phyloP scores from a whole-genome alignment of 1,139 yeast species.

The Zygotorulaspora mrakii region DNA sequence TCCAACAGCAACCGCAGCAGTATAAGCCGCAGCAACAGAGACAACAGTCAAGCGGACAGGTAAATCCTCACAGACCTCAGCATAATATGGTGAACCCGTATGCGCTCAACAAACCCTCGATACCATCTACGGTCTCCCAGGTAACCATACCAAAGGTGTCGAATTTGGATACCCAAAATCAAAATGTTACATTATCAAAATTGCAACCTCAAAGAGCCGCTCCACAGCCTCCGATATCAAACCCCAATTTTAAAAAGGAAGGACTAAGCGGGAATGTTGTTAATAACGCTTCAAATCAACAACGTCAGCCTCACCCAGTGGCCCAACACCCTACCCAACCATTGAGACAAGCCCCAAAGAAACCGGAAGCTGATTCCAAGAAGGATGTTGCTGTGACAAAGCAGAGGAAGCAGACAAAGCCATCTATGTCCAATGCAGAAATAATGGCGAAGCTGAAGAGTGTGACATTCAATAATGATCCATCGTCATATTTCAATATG shows the following conservation, averaged over 20 bases:
- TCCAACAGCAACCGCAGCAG: slow-evolving; percentile 28
- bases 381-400: slow-evolving; percentile 36
- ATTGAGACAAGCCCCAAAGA: slow-evolving; percentile 36
- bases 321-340: slow-evolving; percentile 29
- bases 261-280: slow-evolving; percentile 20
- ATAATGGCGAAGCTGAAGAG: slow-evolving; percentile 77
- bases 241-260: slow-evolving; percentile 29
- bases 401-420: slow-evolving; percentile 57
- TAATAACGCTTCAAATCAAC: slow-evolving; percentile 20
- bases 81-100: slow-evolving; percentile 34
- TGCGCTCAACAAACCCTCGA: slow-evolving; percentile 16
- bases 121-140: slow-evolving; percentile 9
- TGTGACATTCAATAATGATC: slow-evolving; percentile 81
- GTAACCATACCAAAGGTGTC: slow-evolving; percentile 8
- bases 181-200: slow-evolving; percentile 22
- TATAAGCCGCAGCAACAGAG: slow-evolving; percentile 28
- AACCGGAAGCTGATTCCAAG: slow-evolving; percentile 34
- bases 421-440: slow-evolving; percentile 81
- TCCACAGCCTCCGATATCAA: slow-evolving; percentile 25
- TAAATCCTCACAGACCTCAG: slow-evolving; percentile 24
- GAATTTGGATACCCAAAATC: slow-evolving; percentile 7
- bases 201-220: slow-evolving; percentile 26
- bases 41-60: slow-evolving; percentile 12
- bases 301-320: slow-evolving; percentile 25
- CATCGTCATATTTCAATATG: slow-evolving; percentile 78